These are phyloP conservation scores for Elsinoe arachidis DNA, from an alignment of 2,329 filamentous ascomycete genomes.

Conservation along the genomic window DNA sequence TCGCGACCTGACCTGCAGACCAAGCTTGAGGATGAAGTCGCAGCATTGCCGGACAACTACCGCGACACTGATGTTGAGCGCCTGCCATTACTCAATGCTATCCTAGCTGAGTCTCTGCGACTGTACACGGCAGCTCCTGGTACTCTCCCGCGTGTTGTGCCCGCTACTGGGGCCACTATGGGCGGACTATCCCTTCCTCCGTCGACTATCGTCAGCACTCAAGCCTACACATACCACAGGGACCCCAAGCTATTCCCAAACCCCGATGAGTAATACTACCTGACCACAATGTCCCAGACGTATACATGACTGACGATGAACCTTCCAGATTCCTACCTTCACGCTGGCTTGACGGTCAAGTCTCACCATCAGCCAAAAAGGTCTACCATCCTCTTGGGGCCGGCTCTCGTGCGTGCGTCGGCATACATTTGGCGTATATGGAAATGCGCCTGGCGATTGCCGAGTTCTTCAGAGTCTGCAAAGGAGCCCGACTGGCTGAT, in stretches of 20 bases:
- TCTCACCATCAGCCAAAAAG: neutral
- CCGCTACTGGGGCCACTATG: neutral
- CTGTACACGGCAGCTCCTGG: neutral
- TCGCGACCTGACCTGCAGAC: neutral
- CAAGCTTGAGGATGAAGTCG: neutral
- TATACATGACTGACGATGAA: too few relatives aligned
- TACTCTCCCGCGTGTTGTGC: neutral
- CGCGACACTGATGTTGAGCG: neutral
- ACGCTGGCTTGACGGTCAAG: too few relatives aligned
- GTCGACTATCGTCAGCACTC: neutral
- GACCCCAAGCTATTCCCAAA: neutral
- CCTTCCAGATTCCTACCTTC: too few relatives aligned
- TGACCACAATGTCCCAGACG: too few relatives aligned
- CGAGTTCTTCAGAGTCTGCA: conserved; percentile 23
- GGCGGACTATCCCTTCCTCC: neutral
- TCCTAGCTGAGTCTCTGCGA: neutral
- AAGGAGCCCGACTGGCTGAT: conserved; percentile 18
- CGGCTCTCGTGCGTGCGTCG: conserved; percentile 19
- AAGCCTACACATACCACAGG: neutral
- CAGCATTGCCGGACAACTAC: neutral
- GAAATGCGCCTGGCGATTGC: conserved; percentile 23
- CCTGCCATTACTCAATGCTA: neutral
- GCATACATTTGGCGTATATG: conserved; percentile 25
- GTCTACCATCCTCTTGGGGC: neutral
- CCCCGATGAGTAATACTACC: neutral